Evolutionary conservation across 2,329 filamentous ascomycete genomes (phyloP).

Genomic region (Aureobasidium subglaciale): DNA sequence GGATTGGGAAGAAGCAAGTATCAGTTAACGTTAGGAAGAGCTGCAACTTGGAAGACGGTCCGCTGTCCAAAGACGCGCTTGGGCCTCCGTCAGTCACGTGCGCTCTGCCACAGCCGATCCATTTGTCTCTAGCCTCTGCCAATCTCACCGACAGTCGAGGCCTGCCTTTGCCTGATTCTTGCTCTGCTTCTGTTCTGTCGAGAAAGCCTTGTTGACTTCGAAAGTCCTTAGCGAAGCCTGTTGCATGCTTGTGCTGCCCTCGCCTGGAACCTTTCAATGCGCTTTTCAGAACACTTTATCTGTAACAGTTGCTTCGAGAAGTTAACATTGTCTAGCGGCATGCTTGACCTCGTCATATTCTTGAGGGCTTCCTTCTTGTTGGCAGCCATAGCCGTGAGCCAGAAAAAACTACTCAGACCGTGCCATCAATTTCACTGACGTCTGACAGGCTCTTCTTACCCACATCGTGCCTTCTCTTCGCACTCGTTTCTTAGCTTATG

Average conservation of each 20-base stretch:
- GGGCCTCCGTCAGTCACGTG: neutral
- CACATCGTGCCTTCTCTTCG: slow-evolving; percentile 45
- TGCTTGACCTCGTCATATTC: slow-evolving; percentile 13
- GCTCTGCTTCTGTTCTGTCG: neutral
- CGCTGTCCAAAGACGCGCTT: slow-evolving; percentile 1
- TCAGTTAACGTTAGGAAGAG: slow-evolving; percentile 7
- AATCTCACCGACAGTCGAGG: slow-evolving; percentile 11
- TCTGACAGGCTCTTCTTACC: slow-evolving; percentile 42
- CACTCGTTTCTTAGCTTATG: slow-evolving; percentile 54
- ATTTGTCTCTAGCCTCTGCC: neutral
- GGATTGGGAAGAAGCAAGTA: slow-evolving; percentile 12
- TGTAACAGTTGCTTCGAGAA: neutral
- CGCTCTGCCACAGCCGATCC: neutral
- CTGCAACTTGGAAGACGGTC: slow-evolving; percentile 5
- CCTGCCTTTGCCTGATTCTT: neutral
- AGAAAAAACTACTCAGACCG: neutral
- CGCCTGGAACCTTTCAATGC: neutral
- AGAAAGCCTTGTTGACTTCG: neutral
- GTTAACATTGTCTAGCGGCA: neutral
- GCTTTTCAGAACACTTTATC: neutral
- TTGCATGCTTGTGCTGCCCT: neutral
- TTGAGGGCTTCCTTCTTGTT: slow-evolving; percentile 15
- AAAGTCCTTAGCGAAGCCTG: neutral
- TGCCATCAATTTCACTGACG: slow-evolving; percentile 11
- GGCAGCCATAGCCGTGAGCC: slow-evolving; percentile 16